Evolutionary conservation across 2,329 filamentous ascomycete genomes (phyloP), one percentile per base, ranked within the genome.

Genomic region (Fusarium falciforme): DNA sequence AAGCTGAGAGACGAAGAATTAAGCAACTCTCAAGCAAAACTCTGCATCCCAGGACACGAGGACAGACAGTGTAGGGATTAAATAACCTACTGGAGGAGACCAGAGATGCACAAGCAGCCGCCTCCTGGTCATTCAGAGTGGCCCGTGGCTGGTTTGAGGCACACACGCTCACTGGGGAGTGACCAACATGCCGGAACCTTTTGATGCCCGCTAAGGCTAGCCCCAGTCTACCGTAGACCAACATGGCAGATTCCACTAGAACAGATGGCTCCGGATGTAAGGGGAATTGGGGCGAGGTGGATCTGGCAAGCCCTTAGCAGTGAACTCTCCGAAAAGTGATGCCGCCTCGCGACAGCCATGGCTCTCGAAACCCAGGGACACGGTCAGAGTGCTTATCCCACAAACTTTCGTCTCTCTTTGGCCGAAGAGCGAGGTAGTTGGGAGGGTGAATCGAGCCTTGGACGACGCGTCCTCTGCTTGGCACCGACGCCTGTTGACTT

Each of bases 51-150:
- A 54, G 54, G 31, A 12, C 27, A 72, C 5, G 59, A 62, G 71
- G 64, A 71, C 16, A 44, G 54, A 71, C 16, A 44, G 54, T 22
- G 54, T 59, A 27, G 29, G 64, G 36, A 59, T 76, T 76, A 77
- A 76, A 72, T 77, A 77, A 61, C 38, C 66, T 61, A 54, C 60
- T 69, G 60, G 57, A 35, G 35, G 47, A 38, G 42, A 68, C 61
- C 33, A 22, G 29, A 67, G 49, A 64, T 42, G 35, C 61, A 73
- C 57, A 66, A 66, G 66, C 63, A 67, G 61, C 57, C 64, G 61
- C 65, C 59, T 57, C 65, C 59, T 57, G 42, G 65, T 65, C 72
- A 64, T 36, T 62, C 22, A 49, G 61, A 42, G 65, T 35, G 63
- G 63, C 44, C 62, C 44, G 61, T 68, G 44, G 66, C 69, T 65